A percentile compares a stretch with the other conserved stretches of the same genome.
Evolutionary conservation across 305 asterid species (phyloP).

Genomic region (Fraxinus sp.): DNA sequence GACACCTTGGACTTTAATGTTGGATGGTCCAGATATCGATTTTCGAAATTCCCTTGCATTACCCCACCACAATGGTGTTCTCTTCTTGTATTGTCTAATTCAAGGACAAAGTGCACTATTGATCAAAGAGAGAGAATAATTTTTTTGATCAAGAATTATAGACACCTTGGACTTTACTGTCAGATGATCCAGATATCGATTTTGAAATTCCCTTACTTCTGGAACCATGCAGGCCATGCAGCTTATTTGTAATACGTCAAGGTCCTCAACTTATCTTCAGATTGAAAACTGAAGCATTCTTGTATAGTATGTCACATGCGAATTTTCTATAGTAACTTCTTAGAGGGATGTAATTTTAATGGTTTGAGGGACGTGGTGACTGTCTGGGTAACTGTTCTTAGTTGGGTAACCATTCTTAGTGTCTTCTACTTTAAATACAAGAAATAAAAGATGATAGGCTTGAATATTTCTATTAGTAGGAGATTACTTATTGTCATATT

Average conservation of each 20-base stretch:
- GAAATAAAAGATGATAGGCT: not conserved
- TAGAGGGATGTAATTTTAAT: not conserved
- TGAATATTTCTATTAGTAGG: not conserved
- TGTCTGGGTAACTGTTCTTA: not conserved
- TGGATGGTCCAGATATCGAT: not conserved
- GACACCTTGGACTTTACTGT: not conserved
- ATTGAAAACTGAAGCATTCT: not conserved
- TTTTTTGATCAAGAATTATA: not conserved
- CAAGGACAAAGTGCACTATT: not conserved
- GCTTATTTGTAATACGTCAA: not conserved
- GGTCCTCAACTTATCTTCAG: not conserved
- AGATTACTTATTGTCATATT: not conserved
- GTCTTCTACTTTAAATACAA: not conserved
- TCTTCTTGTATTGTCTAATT: not conserved
- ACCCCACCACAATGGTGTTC: not conserved
- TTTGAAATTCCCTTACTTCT: not conserved
- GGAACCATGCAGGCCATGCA: constrained; percentile 6
- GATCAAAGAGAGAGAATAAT: not conserved
- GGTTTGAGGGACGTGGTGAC: not conserved
- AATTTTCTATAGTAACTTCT: not conserved
- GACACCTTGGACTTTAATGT: not conserved
- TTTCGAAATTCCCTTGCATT: not conserved
- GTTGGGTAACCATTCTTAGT: not conserved
- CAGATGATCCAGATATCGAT: not conserved
- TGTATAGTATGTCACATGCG: not conserved